Percentiles rank a stretch among this genome's conserved stretches.
phyloP scores from a whole-genome alignment of 768 basidiomycete genomes.

The Amylocystis lapponica region DNA sequence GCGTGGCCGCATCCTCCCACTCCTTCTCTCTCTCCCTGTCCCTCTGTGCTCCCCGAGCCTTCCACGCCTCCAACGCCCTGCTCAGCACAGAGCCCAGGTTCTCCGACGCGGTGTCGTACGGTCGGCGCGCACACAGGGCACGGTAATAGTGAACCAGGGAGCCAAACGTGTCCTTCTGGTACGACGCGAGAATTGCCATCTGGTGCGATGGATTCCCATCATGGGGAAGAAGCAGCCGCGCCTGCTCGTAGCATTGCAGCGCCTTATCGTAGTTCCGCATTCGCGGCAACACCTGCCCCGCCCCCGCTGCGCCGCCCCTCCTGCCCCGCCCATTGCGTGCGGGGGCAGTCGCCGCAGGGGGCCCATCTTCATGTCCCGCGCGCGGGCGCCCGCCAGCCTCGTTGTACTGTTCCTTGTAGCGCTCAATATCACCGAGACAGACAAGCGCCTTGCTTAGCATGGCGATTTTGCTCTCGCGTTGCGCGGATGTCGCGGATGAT shows the following conservation, averaged over 20 bases:
- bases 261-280: conserved; percentile 71
- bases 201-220: conserved; percentile 97
- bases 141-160: conserved; percentile 87
- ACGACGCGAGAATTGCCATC: conserved; percentile 86
- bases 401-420: conserved; percentile 89
- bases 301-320: conserved; percentile 43
- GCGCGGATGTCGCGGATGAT: conserved; percentile 25
- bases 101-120: conserved; percentile 83
- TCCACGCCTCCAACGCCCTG: conserved; percentile 61
- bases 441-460: conserved; percentile 85
- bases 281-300: conserved; percentile 32
- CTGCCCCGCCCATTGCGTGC: conserved; percentile 37
- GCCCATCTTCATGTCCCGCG: conserved; percentile 64
- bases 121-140: conserved; percentile 78
- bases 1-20: conserved; percentile 28
- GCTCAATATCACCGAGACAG: conserved; percentile 89
- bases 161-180: conserved; percentile 75
- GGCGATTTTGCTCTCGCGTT: conserved; percentile 60
- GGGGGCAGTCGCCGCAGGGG: conserved; percentile 23
- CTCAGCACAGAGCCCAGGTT: conserved; percentile 73
- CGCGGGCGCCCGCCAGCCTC: conserved; percentile 60
- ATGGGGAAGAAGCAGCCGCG: conserved; percentile 72
- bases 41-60: conserved; percentile 29
- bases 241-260: conserved; percentile 79
- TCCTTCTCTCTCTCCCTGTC: conserved; percentile 14